Evolutionary conservation across 345 rosid genomes (phyloP), one percentile per base, ranked within the genome.

Genomic region (Cardamine occulta): DNA sequence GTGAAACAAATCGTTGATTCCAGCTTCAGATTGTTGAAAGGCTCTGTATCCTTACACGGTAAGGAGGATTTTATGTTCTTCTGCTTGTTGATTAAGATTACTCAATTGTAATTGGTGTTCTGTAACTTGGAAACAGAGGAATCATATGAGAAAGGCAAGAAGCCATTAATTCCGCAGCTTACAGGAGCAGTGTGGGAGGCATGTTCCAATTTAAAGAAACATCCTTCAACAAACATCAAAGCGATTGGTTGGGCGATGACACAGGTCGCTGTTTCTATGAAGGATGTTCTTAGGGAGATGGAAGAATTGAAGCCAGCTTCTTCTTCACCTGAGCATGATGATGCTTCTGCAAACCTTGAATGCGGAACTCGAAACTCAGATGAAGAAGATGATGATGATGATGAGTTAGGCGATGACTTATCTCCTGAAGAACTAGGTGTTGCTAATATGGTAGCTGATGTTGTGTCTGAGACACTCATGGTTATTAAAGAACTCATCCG

Each of bases 271-370:
- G 89, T 86, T 77, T 85, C 93, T 21, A 59, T 89, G 71, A 87
- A 88, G 85, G 96, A 93, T 82, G 98, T 87, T 71, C 84, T 93
- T 72, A 88, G 96, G 18, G 97, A 91, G 87, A 84, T 93, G 90
- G 82, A 91, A 55, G 98, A 93, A 78, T 87, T 93, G 26, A 88
- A 88, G 77, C 88, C 88, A 63, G 85, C 69, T 63, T 76, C 76
- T 34, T 39, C 35, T 3, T 66, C 77, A 35, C 52, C 80, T n/a
- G 63, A 57, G 8, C 35, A 21, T 9, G 55, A 18, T 7, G 55
- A 69, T 56, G 86, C 62, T 74, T 62, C 74, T 57, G 48, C 24
- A 47, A 44, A 75, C 28, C 26, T 3, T 7, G 87, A 78, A 45
- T 64, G 26, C 2, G 68, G 9, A 37, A 18, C 56, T 65, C 73